Evolutionary conservation across 1,284 basidiomycete genomes (phyloP), one percentile per base, ranked within the genome.

Genomic region (Ustilago crameri): DNA sequence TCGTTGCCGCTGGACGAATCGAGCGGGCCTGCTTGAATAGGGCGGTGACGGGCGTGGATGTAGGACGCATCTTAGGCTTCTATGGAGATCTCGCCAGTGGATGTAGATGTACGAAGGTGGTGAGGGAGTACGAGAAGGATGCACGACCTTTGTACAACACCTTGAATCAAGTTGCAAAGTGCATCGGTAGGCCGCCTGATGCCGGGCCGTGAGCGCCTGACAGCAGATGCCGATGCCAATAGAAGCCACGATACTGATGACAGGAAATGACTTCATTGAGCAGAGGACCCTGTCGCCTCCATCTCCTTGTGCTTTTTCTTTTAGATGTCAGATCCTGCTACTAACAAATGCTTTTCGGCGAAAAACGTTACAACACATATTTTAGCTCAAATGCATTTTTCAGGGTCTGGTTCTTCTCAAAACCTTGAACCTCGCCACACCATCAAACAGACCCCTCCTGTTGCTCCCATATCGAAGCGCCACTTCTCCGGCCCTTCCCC

Each of bases 191-290:
- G n/a, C n/a, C n/a, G n/a, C n/a, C n/a, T n/a, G n/a, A n/a, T n/a
- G n/a, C n/a, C n/a, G n/a, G n/a, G n/a, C n/a, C n/a, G n/a, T n/a
- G n/a, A n/a, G n/a, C n/a, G n/a, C n/a, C n/a, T n/a, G 32, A 15
- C 9, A 34, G 9, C 9, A 34, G 15, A 34, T 15, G 9, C 32
- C 32, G 32, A 34, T 34, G 9, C 15, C 9, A 9, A 9, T 15
- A 9, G 32, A 34, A 15, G 32, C 8, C 15, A 15, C 32, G 9
- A 8, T 9, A 15, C 26, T 20, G 44, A 48, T 35, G 46, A 35
- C 46, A 18, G 24, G 46, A 7, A 46, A 48, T 48, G 46, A 48
- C 46, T 48, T 48, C 46, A 48, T 48, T 22, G 15, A 34, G 32
- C 9, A 34, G 9, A 15, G 32, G 32, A 34, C 32, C 32, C 32